Evolutionary conservation across 306 rosid species (phyloP).

Genomic region (Sicyos baderoa): DNA sequence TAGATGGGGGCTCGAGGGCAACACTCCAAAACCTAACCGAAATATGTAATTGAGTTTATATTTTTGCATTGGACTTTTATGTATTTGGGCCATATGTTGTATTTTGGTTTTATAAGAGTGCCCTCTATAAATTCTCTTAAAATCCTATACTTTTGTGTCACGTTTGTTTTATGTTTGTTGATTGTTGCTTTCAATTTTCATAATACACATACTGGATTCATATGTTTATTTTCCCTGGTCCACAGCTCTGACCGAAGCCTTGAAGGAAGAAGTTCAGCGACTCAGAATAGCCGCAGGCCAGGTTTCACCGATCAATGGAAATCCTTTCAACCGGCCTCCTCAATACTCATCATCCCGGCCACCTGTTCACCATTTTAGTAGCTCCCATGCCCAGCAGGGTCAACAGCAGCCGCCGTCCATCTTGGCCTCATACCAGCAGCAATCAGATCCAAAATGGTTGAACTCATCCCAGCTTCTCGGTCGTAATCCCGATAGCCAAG

Average conservation of each 20-base stretch:
- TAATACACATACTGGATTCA: slow-evolving; percentile 8
- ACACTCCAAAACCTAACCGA: no score
- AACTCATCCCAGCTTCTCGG: slow-evolving; percentile 42
- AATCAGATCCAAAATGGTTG: slow-evolving; percentile 34
- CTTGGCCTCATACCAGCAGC: slow-evolving; percentile 35
- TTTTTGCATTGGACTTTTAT: no score
- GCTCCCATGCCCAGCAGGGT: slow-evolving; percentile 42
- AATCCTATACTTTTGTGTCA: no score
- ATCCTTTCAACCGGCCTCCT: slow-evolving; percentile 26
- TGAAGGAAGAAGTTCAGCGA: slow-evolving; percentile 73
- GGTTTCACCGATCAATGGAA: slow-evolving; percentile 36
- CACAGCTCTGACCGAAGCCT: slow-evolving; percentile 62
- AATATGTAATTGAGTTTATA: no score
- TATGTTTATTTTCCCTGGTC: background rate
- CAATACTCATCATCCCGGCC: slow-evolving; percentile 56
- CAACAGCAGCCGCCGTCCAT: slow-evolving; percentile 46
- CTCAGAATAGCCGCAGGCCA: slow-evolving; percentile 56
- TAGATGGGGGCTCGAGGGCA: no score
- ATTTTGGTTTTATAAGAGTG: no score
- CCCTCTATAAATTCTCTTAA: no score
- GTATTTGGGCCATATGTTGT: no score
- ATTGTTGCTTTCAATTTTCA: no score
- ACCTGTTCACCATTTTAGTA: slow-evolving; percentile 36
- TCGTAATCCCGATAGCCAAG: slow-evolving; percentile 42
- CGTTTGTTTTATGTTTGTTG: no score